Conservation (phyloP, 345 rosid genomes). For the Salix koriyanagi region DNA sequence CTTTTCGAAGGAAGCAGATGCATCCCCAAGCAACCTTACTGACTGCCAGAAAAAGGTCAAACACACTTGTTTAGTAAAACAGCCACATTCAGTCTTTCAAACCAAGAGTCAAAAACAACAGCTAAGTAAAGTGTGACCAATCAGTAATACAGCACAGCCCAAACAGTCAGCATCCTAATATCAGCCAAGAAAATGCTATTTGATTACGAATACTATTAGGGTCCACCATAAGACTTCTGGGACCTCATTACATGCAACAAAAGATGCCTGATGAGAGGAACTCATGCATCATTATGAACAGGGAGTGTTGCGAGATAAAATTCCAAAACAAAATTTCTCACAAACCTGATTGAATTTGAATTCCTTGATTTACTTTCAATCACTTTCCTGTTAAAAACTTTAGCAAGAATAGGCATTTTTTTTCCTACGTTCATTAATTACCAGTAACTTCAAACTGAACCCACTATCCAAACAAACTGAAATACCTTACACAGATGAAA, state of each 20-base stretch:
- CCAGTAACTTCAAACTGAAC: not conserved
- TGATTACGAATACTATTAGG: not conserved
- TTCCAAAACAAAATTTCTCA: not conserved
- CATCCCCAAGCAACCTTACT: constrained; percentile 81
- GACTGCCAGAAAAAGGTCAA: constrained; percentile 43
- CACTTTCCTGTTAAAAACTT: not conserved
- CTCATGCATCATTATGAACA: not conserved
- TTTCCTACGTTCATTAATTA: not conserved
- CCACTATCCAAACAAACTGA: not conserved
- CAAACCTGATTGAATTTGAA: not conserved
- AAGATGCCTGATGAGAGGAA: not conserved
- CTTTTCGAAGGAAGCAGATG: constrained; percentile 90
- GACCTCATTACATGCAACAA: not conserved
- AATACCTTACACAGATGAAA: not conserved
- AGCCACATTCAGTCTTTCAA: not conserved
- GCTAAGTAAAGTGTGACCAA: constrained; percentile 3
- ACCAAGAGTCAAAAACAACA: not conserved
- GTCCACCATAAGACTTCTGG: not conserved
- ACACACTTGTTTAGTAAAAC: not conserved
- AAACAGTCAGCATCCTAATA: not conserved
- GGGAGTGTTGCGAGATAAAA: not conserved
- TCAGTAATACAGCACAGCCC: not conserved
- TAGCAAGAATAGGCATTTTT: not conserved
- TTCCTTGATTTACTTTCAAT: not conserved
- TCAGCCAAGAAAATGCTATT: not conserved